Percentiles rank a stretch among this genome's conserved stretches.
Conservation (phyloP, 768 basidiomycete genomes). For the Calocybe gangraenosa region DNA sequence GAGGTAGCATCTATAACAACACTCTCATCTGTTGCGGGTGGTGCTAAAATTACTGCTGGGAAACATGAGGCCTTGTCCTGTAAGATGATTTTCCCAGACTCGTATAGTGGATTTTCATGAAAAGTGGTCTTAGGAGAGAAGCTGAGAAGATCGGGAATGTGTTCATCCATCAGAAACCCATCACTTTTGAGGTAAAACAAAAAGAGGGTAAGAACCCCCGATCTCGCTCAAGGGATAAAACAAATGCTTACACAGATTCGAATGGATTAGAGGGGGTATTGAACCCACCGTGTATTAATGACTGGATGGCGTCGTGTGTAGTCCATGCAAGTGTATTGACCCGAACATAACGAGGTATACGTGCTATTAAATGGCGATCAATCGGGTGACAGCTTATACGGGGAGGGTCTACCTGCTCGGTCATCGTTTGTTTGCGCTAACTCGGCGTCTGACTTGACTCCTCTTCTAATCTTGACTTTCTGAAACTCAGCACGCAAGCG, state of each 20-base stretch:
- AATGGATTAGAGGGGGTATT: slow-evolving; percentile 42
- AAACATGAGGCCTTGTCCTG: slow-evolving; percentile 99
- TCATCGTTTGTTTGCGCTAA: slow-evolving; percentile 59
- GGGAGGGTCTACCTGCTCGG: slow-evolving; percentile 48
- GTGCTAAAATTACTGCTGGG: slow-evolving; percentile 82
- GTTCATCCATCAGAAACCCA: slow-evolving; percentile 68
- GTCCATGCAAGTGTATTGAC: slow-evolving; percentile 75
- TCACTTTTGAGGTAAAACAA: slow-evolving; percentile 39
- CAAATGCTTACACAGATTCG: slow-evolving; percentile 41
- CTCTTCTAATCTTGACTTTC: slow-evolving; percentile 74
- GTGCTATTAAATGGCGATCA: slow-evolving; percentile 35
- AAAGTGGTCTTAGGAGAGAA: slow-evolving; percentile 68
- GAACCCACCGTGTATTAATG: slow-evolving; percentile 56
- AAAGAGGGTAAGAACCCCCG: slow-evolving; percentile 6
- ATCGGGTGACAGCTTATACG: slow-evolving; percentile 3
- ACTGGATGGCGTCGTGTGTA: slow-evolving; percentile 55
- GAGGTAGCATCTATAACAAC: slow-evolving; percentile 91
- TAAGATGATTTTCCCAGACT: slow-evolving; percentile 78
- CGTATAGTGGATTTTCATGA: slow-evolving; percentile 69
- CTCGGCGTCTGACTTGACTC: slow-evolving; percentile 59
- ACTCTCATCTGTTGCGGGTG: slow-evolving; percentile 47
- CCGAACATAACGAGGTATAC: slow-evolving; percentile 81
- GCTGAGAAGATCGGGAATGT: slow-evolving; percentile 77
- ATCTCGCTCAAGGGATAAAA: not conserved
- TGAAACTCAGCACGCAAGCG: slow-evolving; percentile 84